phyloP scores from a whole-genome alignment of 768 basidiomycete species.

The Mycena kentingensis region DNA sequence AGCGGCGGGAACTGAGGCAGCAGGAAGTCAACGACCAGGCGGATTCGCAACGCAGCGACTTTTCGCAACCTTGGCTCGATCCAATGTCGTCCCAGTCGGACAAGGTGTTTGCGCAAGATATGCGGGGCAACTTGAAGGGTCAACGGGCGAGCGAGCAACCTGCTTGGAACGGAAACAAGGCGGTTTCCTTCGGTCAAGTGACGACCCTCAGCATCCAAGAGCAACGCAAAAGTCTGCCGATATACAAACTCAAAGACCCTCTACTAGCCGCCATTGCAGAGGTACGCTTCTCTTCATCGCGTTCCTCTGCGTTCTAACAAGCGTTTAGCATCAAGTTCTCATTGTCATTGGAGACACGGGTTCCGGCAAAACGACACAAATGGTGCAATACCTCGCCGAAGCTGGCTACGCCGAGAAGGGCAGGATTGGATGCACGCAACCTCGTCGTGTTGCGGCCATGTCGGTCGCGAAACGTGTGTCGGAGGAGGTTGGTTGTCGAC shows the following conservation, averaged over 20 bases:
- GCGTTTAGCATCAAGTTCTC: slow-evolving; percentile 84
- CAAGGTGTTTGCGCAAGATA: slow-evolving; percentile 89
- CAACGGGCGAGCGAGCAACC: slow-evolving; percentile 83
- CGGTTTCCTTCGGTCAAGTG: slow-evolving; percentile 93
- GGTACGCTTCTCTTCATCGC: slow-evolving; percentile 48
- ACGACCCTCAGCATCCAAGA: slow-evolving; percentile 90
- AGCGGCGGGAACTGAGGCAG: slow-evolving; percentile 89
- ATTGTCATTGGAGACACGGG: slow-evolving; percentile 99
- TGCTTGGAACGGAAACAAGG: slow-evolving; percentile 95
- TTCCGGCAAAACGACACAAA: slow-evolving; percentile 98
- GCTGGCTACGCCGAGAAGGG: slow-evolving; percentile 88
- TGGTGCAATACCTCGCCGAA: slow-evolving; percentile 98
- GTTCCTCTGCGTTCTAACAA: slow-evolving; percentile 19
- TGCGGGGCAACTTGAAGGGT: slow-evolving; percentile 78
- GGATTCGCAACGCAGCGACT: slow-evolving; percentile 92
- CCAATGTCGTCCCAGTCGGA: slow-evolving; percentile 92
- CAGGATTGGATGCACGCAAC: slow-evolving; percentile 96
- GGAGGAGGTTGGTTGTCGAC: slow-evolving; percentile 96
- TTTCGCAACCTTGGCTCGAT: slow-evolving; percentile 96
- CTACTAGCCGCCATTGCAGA: slow-evolving; percentile 87
- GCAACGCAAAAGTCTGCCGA: slow-evolving; percentile 87
- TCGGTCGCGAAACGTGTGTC: slow-evolving; percentile 98
- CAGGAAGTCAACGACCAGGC: slow-evolving; percentile 94
- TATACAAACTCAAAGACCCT: slow-evolving; percentile 91
- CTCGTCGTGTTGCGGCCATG: slow-evolving; percentile 98